phyloP scores from a whole-genome alignment of 495 filamentous ascomycete species.

The Rhizodiscina lignyota region DNA sequence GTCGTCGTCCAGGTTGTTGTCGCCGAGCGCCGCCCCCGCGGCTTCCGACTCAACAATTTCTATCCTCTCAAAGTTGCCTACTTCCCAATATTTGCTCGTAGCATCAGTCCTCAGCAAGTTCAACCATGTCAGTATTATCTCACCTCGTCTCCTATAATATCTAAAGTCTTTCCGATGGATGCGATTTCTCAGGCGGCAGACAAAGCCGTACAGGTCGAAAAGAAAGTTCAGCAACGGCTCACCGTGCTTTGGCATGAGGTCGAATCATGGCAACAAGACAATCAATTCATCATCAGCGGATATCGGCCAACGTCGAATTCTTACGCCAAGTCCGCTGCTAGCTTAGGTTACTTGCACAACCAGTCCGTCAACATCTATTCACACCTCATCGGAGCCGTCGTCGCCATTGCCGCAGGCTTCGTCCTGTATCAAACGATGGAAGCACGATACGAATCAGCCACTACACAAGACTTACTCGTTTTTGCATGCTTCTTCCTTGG shows the following conservation, averaged over 20 bases:
- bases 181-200: too few relatives aligned
- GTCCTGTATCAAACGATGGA: constrained; percentile 32
- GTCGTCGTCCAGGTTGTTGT: too few relatives aligned
- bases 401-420: constrained; percentile 24
- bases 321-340: constrained; percentile 43
- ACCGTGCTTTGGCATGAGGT: constrained; percentile 46
- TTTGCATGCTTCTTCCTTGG: constrained; percentile 69
- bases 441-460: constrained; percentile 52
- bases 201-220: too few relatives aligned
- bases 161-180: too few relatives aligned
- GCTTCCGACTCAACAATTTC: too few relatives aligned
- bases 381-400: constrained; percentile 52
- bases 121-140: too few relatives aligned
- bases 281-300: constrained; percentile 54
- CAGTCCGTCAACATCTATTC: constrained; percentile 92
- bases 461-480: constrained; percentile 45
- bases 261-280: constrained; percentile 57
- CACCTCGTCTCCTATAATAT: too few relatives aligned
- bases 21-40: too few relatives aligned
- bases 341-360: constrained; percentile 68
- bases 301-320: constrained; percentile 58
- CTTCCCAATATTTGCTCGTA: too few relatives aligned
- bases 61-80: too few relatives aligned
- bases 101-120: too few relatives aligned
- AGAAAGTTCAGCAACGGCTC: too few relatives aligned